Percentiles rank a stretch among this genome's conserved stretches.
phyloP scores from a whole-genome alignment of 176 grass and related monocot species.

The Dactylis glomerata region DNA sequence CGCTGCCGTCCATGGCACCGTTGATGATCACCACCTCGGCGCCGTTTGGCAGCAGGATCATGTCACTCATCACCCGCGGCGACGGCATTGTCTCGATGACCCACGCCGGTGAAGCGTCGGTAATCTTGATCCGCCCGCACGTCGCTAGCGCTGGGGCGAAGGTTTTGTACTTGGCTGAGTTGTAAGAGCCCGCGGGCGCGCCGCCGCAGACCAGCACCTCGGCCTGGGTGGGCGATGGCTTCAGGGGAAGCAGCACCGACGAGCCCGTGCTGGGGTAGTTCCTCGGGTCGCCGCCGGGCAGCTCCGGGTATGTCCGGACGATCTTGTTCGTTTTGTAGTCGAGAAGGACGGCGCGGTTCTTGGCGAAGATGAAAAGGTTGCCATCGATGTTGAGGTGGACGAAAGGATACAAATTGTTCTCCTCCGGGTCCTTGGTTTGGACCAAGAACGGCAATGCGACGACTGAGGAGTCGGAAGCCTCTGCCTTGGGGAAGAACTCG shows the following conservation, averaged over 20 bases:
- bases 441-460: constrained; percentile 41
- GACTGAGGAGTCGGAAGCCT: constrained; percentile 18
- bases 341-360: constrained; percentile 65
- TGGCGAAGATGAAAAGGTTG: constrained; percentile 85
- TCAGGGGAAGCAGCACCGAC: constrained; percentile 66
- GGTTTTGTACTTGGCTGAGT: constrained; percentile 22
- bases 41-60: constrained; percentile 69
- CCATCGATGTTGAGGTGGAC: constrained; percentile 78
- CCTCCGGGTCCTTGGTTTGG: constrained; percentile 50
- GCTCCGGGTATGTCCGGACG: constrained; percentile 47
- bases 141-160: constrained; percentile 41
- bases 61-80: constrained; percentile 86
- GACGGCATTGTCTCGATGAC: constrained; percentile 68
- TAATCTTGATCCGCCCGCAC: constrained; percentile 82
- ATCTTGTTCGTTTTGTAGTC: constrained; percentile 63
- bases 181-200: constrained; percentile 56
- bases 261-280: constrained; percentile 87
- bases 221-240: constrained; percentile 49
- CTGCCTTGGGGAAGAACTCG: constrained; percentile 71
- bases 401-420: constrained; percentile 90
- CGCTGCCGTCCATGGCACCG: constrained; percentile 56
- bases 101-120: constrained; percentile 62
- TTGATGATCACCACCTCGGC: constrained; percentile 69
- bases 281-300: constrained; percentile 58
- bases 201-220: constrained; percentile 86